Evolutionary conservation across 371 early-diverging fungal species (phyloP), one percentile per base, ranked within the genome.

Genomic region (Smittium culicis): DNA sequence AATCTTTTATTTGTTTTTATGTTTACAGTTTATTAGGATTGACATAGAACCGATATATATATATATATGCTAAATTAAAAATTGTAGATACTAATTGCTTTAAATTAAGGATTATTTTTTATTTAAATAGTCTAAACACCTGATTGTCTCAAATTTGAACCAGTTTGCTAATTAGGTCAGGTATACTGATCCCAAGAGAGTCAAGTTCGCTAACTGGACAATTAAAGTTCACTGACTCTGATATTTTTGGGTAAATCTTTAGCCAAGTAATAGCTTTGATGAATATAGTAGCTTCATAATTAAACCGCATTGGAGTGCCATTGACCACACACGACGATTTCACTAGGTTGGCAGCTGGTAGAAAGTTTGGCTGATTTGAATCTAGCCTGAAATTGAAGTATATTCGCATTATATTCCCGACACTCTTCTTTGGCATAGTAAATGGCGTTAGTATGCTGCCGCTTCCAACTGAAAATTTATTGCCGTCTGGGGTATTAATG

Each of bases 231-330:
- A 20, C 45, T 11, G 45, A 45, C 5, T 45, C 45, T 5, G 45
- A 11, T 45, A 45, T 45, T 5, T 45, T 45, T 45, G 45, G 45
- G 5, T 45, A 73, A 1, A 73, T 73, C 1, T 75, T 71, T 30
- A 77, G 72, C 77, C 77, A 75, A 67, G 74, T 70, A 63, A 77
- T 77, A 31, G 72, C 70, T 20, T 45, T 34, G 27, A 77, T 55
- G 29, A 70, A 67, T 35, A 77, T 70, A 54, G 71, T 68, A n/a
- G 77, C 76, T 35, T 60, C 45, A 69, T 77, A 77, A 29, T 66
- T 35, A 68, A 77, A 74, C 27, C 65, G 57, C 61, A 77, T 55
- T 0, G 67, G 2, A 0, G 74, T 71, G 14, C 75, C 73, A 11
- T 68, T 69, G 17, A 70, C 66, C 29, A 72, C 58, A 54, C 77